Evolutionary conservation across 1,284 basidiomycete species (phyloP).

Genomic region (Pyrrhoderma lamaoense): DNA sequence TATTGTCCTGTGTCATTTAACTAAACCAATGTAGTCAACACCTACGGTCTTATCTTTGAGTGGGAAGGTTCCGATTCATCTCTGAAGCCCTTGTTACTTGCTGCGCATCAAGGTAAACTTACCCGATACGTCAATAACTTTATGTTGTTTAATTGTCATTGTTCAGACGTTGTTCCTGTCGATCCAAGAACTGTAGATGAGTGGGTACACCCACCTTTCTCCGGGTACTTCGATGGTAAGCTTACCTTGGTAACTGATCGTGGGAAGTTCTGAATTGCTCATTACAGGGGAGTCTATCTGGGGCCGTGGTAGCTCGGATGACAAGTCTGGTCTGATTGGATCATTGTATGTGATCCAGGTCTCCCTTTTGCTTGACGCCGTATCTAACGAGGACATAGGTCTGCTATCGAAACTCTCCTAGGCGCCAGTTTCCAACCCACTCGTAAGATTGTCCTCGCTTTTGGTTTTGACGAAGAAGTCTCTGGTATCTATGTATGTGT

Average conservation of each 20-base stretch:
- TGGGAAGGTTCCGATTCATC: constrained; percentile 37
- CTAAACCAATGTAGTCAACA: constrained; percentile 29
- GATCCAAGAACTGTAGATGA: constrained; percentile 30
- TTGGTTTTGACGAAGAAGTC: constrained; percentile 48
- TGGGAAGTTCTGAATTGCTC: neutral
- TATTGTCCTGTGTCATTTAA: neutral
- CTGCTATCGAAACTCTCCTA: constrained; percentile 34
- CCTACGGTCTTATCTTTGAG: constrained; percentile 41
- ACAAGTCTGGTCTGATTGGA: constrained; percentile 34
- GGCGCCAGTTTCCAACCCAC: constrained; percentile 30
- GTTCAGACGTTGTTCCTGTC: constrained; percentile 37
- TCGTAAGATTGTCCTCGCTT: constrained; percentile 37
- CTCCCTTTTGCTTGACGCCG: neutral
- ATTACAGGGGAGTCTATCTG: constrained; percentile 28
- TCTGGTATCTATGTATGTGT: constrained; percentile 34
- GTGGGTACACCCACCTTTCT: constrained; percentile 38
- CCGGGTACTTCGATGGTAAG: constrained; percentile 34
- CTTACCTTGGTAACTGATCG: neutral
- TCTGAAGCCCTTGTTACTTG: constrained; percentile 42
- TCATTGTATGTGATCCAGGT: constrained; percentile 22
- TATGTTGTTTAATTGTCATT: neutral
- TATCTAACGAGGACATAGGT: constrained; percentile 19
- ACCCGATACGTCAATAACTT: neutral
- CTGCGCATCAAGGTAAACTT: constrained; percentile 38
- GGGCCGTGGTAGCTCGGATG: constrained; percentile 35